These are phyloP conservation scores for Pichia sp. DNA, from an alignment of 1,139 yeast species.

Conservation along the genomic window DNA sequence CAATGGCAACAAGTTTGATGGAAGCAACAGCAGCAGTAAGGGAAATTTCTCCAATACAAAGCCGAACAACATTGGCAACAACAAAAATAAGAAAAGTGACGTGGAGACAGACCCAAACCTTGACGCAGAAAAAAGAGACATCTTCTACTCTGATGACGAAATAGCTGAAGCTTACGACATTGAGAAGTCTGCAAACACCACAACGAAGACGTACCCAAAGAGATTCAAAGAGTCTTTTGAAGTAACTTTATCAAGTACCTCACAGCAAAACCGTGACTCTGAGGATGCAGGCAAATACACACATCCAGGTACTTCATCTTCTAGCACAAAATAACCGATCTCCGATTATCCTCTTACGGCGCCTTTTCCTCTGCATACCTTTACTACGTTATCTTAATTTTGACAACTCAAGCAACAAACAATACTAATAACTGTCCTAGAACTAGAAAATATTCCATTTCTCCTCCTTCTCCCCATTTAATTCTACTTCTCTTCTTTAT, in stretches of 20 bases:
- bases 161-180: conserved; percentile 15
- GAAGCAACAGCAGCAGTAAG: background rate
- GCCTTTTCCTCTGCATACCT: background rate
- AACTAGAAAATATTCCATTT: background rate
- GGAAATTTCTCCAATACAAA: background rate
- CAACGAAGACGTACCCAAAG: conserved; percentile 15
- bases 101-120: background rate
- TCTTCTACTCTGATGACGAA: conserved; percentile 13
- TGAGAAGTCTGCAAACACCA: conserved; percentile 13
- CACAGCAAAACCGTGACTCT: background rate
- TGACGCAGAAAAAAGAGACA: background rate
- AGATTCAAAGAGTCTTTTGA: conserved; percentile 18
- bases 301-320: background rate
- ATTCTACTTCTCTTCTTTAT: background rate
- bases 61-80: background rate
- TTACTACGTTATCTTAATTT: background rate
- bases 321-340: background rate
- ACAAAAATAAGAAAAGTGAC: conserved; percentile 3
- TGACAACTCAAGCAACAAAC: background rate
- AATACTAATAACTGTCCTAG: background rate
- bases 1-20: background rate
- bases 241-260: conserved; percentile 6
- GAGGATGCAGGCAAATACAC: background rate
- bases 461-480: background rate
- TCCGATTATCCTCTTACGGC: background rate